Percentiles rank a stretch among this genome's conserved stretches.
Evolutionary conservation across 2,329 filamentous ascomycete species (phyloP).

Genomic region (Dothiorella sarmentorum): DNA sequence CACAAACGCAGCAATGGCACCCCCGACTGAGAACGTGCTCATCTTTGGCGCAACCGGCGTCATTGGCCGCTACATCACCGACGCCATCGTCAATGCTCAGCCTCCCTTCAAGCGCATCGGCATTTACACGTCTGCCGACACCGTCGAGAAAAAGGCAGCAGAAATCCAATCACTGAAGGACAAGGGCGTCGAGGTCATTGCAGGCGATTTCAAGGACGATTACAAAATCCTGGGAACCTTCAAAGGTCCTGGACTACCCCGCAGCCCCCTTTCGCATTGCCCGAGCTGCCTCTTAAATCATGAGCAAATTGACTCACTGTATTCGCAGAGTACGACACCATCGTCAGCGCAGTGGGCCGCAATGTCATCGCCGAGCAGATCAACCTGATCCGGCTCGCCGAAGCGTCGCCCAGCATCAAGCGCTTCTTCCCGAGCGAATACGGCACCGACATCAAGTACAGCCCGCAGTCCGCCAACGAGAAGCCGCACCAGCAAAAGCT

Average conservation of each 20-base stretch:
- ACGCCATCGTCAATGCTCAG: constrained; percentile 47
- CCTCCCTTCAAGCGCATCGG: constrained; percentile 48
- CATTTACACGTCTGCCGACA: constrained; percentile 55
- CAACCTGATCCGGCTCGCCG: constrained; percentile 58
- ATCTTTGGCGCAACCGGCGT: constrained; percentile 53
- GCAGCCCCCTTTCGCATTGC: background rate
- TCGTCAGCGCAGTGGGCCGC: constrained; percentile 63
- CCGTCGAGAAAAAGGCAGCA: constrained; percentile 48
- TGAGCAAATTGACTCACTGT: background rate
- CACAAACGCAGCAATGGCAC: background rate
- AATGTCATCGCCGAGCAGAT: constrained; percentile 60
- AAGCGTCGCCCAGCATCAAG: constrained; percentile 51
- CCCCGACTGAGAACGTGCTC: constrained; percentile 43
- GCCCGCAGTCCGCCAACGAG: constrained; percentile 57
- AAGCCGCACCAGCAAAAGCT: constrained; percentile 68
- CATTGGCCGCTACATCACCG: constrained; percentile 51
- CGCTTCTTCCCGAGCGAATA: constrained; percentile 69
- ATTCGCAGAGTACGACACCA: constrained; percentile 55
- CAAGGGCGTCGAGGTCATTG: constrained; percentile 52
- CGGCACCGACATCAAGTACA: constrained; percentile 62
- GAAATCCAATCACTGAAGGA: constrained; percentile 47
- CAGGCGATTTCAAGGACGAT: constrained; percentile 54
- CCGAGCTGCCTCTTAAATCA: background rate
- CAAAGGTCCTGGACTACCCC: constrained; percentile 35
- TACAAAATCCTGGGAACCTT: constrained; percentile 57